Conservation (phyloP, 139 green algal genomes). For the Chara braunii region DNA sequence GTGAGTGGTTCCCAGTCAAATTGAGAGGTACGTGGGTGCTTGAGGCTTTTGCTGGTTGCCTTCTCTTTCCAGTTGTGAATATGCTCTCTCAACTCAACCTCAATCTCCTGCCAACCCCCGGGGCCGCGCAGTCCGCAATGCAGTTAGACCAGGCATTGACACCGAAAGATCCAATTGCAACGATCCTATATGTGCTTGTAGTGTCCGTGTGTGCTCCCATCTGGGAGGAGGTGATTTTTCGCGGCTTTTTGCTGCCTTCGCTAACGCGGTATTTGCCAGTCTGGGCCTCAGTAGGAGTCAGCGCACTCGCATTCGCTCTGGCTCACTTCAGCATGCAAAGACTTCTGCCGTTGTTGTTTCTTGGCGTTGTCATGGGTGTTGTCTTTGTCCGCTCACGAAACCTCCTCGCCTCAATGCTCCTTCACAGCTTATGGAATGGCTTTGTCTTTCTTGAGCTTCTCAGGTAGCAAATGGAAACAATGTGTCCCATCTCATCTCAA, state of each 20-base stretch:
- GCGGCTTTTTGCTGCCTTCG: slow-evolving; percentile 83
- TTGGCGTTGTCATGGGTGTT: slow-evolving; percentile 73
- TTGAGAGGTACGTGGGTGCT: slow-evolving; percentile 25
- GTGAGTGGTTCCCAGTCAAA: slow-evolving; percentile 26
- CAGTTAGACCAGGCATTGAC: slow-evolving; percentile 45
- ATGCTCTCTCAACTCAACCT: slow-evolving; percentile 24
- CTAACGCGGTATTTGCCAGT: slow-evolving; percentile 64
- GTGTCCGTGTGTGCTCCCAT: slow-evolving; percentile 72
- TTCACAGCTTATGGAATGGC: slow-evolving; percentile 75
- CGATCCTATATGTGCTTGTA: slow-evolving; percentile 63
- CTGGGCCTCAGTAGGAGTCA: slow-evolving; percentile 41
- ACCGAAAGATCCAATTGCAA: slow-evolving; percentile 52
- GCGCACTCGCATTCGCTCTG: slow-evolving; percentile 66
- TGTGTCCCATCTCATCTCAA: no score
- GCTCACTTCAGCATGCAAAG: slow-evolving; percentile 77
- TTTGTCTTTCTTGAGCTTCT: slow-evolving; percentile 54
- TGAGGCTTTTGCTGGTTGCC: slow-evolving; percentile 14
- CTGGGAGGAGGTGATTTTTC: slow-evolving; percentile 93
- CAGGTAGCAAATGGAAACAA: background rate
- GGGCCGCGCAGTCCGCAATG: background rate
- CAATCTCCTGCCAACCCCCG: background rate
- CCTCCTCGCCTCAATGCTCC: slow-evolving; percentile 62
- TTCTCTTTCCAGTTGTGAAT: slow-evolving; percentile 32
- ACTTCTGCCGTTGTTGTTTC: slow-evolving; percentile 74
- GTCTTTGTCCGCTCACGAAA: slow-evolving; percentile 66